Evolutionary conservation across 148 eudicot species (phyloP).

Genomic region (Euryodendron excelsum): DNA sequence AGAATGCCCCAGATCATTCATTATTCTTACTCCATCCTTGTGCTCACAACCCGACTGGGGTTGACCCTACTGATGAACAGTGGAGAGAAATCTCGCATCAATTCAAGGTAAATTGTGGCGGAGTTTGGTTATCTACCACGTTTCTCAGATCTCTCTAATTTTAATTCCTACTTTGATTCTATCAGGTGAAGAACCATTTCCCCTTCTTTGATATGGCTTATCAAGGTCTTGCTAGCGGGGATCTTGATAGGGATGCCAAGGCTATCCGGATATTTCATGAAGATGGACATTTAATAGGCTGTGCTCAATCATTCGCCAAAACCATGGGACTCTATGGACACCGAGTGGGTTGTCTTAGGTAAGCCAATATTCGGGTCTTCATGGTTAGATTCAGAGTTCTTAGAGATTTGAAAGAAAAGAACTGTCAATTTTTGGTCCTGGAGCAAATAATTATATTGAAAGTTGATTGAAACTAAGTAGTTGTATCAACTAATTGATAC

Average conservation of each 20-base stretch:
- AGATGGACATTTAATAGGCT: constrained; percentile 52
- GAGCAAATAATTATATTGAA: no score
- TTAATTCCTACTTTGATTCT: constrained; percentile 2
- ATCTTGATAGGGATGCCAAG: constrained; percentile 48
- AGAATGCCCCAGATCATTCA: constrained; percentile 8
- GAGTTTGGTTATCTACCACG: background rate
- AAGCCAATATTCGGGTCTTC: constrained; percentile 39
- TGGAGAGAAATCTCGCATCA: constrained; percentile 35
- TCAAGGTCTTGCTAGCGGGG: constrained; percentile 68
- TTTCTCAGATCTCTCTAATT: background rate
- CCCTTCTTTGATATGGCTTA: constrained; percentile 66
- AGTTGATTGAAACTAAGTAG: no score
- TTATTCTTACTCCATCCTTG: constrained; percentile 43
- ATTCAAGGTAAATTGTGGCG: background rate
- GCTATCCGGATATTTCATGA: constrained; percentile 54
- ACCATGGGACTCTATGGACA: constrained; percentile 60
- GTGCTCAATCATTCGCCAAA: constrained; percentile 61
- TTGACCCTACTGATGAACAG: constrained; percentile 54
- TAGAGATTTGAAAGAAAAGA: no score
- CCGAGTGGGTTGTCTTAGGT: constrained; percentile 61
- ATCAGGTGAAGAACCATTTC: constrained; percentile 11
- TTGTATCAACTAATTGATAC: no score
- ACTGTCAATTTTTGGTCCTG: background rate
- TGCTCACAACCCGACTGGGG: constrained; percentile 65
- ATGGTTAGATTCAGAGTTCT: constrained; percentile 13